phyloP scores from a whole-genome alignment of 495 filamentous ascomycete species.

The Neurospora sp. region DNA sequence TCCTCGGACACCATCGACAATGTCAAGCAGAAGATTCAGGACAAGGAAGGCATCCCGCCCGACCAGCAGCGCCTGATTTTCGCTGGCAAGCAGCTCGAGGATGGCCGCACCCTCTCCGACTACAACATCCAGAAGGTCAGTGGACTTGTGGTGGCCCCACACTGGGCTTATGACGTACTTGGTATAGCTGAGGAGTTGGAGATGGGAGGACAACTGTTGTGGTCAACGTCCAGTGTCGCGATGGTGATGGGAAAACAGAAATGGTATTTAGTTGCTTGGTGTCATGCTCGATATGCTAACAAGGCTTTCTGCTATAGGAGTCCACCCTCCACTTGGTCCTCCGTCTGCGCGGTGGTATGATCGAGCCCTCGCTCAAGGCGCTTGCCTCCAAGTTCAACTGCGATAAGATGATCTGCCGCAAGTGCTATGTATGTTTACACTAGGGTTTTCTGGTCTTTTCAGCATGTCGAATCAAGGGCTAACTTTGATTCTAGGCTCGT shows the following conservation, averaged over 20 bases:
- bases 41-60: constrained; percentile 99
- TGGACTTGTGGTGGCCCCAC: constrained; percentile 1
- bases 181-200: background rate
- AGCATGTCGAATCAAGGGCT: background rate
- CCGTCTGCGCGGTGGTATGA: constrained; percentile 98
- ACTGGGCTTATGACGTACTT: background rate
- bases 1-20: constrained; percentile 98
- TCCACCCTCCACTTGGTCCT: constrained; percentile 98
- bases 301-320: constrained; percentile 48
- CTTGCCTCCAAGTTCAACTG: constrained; percentile 99
- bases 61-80: constrained; percentile 99
- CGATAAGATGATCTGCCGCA: constrained; percentile 99
- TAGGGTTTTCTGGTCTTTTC: background rate
- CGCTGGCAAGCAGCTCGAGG: constrained; percentile 98
- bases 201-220: background rate
- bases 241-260: background rate
- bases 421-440: constrained; percentile 77
- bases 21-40: constrained; percentile 95
- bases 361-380: constrained; percentile 97
- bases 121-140: constrained; percentile 99
- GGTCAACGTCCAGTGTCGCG: too few species aligned
- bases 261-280: background rate
- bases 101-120: constrained; percentile 94
- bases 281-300: constrained; percentile 2
- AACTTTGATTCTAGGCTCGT: constrained; percentile 53